phyloP scores from a whole-genome alignment of 352 stramenopile species.

The Pythium sukuiense region DNA sequence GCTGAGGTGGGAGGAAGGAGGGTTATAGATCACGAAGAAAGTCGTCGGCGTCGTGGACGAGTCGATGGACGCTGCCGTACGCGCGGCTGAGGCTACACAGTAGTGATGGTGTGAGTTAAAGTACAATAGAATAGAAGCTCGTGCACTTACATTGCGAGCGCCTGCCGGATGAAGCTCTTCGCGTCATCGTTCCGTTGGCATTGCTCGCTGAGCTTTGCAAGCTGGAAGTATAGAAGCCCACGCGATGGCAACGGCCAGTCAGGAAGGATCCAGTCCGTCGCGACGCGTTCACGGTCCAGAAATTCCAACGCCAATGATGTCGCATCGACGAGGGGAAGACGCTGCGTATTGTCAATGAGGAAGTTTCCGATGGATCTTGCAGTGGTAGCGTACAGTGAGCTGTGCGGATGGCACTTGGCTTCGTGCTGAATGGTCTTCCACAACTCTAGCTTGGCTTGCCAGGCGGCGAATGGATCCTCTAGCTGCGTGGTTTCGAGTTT shows the following conservation, averaged over 20 bases:
- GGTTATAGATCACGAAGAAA: conserved; percentile 12
- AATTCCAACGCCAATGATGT: conserved; percentile 9
- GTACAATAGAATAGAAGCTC: background rate
- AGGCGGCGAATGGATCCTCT: background rate
- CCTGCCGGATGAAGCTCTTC: conserved; percentile 8
- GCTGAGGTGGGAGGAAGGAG: background rate
- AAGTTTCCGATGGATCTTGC: conserved; percentile 24
- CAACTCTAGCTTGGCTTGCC: background rate
- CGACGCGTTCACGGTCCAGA: conserved; percentile 12
- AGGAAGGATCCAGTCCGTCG: conserved; percentile 19
- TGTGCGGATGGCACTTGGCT: conserved; percentile 16
- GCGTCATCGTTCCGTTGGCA: background rate
- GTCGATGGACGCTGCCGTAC: conserved; percentile 16
- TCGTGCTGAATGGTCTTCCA: conserved; percentile 10
- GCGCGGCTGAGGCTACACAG: conserved; percentile 13
- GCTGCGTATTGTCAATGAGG: conserved; percentile 23
- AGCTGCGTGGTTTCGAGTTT: background rate
- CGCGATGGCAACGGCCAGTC: conserved; percentile 17
- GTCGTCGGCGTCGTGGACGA: conserved; percentile 1
- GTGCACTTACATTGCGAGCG: conserved; percentile 16
- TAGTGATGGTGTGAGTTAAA: background rate
- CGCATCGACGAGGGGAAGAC: background rate
- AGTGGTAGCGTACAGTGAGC: conserved; percentile 9
- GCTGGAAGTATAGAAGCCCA: conserved; percentile 22
- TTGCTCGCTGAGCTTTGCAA: conserved; percentile 13